Evolutionary conservation across 169 alveolate species (phyloP), one percentile per base, ranked within the genome.

Genomic region (Theileria luwenshuni): DNA sequence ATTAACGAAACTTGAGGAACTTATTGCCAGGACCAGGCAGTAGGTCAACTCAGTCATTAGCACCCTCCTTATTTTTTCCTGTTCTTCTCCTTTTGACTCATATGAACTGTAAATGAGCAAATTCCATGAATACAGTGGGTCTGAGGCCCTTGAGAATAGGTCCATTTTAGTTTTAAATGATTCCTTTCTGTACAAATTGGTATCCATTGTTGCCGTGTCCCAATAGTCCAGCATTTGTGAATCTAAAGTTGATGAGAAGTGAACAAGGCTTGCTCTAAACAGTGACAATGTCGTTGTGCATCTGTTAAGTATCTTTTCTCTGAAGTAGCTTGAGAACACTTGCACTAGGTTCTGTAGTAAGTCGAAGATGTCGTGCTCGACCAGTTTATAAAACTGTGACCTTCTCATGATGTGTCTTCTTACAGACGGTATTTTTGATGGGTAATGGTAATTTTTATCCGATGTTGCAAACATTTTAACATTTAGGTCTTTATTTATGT

Each of bases 1-100:
- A n/a, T 94, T 94, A 0, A 92, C 80, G 35, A 85, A 51, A 1
- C 94, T 83, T 33, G 86, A 75, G 61, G 90, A 84, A 19, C 75
- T 74, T 28, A 79, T 52, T 1, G 76, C 25, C 75, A 79, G 17
- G 48, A 69, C 71, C 30, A 72, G 12, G 54, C 83, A 65, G 60
- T 72, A 79, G 8, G 67, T 0, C 30, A 79, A 54, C 83, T 79
- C 87, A 28, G 87, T 79, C 19, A 48, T 49, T 25, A 72, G 38
- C 38, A 71, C 59, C 59, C 43, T 35, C n/a, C 35, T 45, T 42
- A 79, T 2, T 8, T 10, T 25, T 28, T 58, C 61, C 71, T 59
- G 27, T 13, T 45, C 42, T 3, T 17, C 32, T 25, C 8, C 60
- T 3, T n/a, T 17, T n/a, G 67, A 63, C 48, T 69, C 86, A 30